Percentiles rank a stretch among this genome's conserved stretches.
Evolutionary conservation across 495 filamentous ascomycete species (phyloP).

Genomic region (Staphylotrichum longicolle): DNA sequence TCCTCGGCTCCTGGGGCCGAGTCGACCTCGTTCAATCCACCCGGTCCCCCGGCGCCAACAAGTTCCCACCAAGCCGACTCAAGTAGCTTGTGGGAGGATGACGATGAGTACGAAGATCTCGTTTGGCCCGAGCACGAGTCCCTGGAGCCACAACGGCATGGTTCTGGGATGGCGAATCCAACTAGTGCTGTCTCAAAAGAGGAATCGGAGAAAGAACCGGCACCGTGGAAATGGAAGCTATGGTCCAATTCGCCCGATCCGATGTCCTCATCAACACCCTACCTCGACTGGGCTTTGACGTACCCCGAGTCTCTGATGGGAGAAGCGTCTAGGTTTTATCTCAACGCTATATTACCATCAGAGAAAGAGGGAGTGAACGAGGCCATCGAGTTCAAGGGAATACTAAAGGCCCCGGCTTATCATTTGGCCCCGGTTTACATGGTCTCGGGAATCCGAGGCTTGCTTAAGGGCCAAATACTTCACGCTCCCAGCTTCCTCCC

Average conservation of each 20-base stretch:
- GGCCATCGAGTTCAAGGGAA: not conserved
- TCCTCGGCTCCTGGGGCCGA: not conserved
- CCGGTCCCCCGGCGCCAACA: too few relatives aligned
- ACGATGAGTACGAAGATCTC: not conserved
- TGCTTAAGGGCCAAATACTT: not conserved
- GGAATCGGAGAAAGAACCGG: too few relatives aligned
- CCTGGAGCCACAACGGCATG: too few relatives aligned
- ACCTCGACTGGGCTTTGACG: constrained; percentile 1
- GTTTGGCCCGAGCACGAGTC: not conserved
- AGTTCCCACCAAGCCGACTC: not conserved
- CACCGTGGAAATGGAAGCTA: too few relatives aligned
- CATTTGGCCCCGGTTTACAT: constrained; percentile 1
- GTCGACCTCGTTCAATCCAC: not conserved
- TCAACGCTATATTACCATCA: not conserved
- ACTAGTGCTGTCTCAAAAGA: too few relatives aligned
- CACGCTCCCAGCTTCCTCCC: not conserved
- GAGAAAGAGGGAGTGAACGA: not conserved
- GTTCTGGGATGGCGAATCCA: too few relatives aligned
- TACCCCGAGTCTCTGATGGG: not conserved
- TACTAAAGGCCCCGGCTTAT: not conserved
- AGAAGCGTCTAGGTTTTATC: not conserved
- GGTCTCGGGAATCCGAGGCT: not conserved
- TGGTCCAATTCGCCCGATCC: not conserved
- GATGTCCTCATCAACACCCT: not conserved
- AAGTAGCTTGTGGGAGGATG: not conserved